Evolutionary conservation across 805 yeast genomes (phyloP).

Genomic region (Ogataea chonburiensis): DNA sequence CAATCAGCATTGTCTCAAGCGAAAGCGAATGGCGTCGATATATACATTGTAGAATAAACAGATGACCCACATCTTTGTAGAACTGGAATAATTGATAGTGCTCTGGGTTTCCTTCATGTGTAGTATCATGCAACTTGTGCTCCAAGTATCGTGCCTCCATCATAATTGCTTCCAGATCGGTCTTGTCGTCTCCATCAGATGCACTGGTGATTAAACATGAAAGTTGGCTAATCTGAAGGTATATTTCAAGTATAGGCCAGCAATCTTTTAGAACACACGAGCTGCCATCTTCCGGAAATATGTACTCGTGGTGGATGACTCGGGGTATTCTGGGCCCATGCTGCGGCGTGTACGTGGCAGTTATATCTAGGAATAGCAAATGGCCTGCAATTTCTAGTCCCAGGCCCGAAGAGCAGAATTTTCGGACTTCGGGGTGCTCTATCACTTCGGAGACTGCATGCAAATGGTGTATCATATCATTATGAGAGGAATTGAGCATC

Average conservation of each 20-base stretch:
- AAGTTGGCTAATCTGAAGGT: slow-evolving; percentile 8
- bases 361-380: slow-evolving; percentile 11
- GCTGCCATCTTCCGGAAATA: too few relatives aligned
- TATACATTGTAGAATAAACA: slow-evolving; percentile 14
- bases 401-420: background rate
- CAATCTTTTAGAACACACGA: slow-evolving; percentile 8
- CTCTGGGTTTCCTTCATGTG: background rate
- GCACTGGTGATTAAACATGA: slow-evolving; percentile 14
- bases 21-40: slow-evolving; percentile 17
- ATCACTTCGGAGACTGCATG: too few relatives aligned
- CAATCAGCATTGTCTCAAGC: slow-evolving; percentile 14
- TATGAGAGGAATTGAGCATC: too few relatives aligned
- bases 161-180: slow-evolving; percentile 15
- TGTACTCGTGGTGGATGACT: slow-evolving; percentile 2
- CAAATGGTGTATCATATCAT: too few relatives aligned
- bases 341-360: slow-evolving; percentile 9
- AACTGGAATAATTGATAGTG: slow-evolving; percentile 6
- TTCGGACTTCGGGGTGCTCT: too few relatives aligned
- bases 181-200: slow-evolving; percentile 10
- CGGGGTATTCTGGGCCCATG: slow-evolving; percentile 9
- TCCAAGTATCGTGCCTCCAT: slow-evolving; percentile 16
- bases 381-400: slow-evolving; percentile 3
- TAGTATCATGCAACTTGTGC: slow-evolving; percentile 1
- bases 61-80: slow-evolving; percentile 14
- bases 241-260: slow-evolving; percentile 9